A percentile compares a stretch with the other conserved stretches of the same genome.
phyloP scores from a whole-genome alignment of 2,329 filamentous ascomycete genomes.

The Colletotrichum shisoi region DNA sequence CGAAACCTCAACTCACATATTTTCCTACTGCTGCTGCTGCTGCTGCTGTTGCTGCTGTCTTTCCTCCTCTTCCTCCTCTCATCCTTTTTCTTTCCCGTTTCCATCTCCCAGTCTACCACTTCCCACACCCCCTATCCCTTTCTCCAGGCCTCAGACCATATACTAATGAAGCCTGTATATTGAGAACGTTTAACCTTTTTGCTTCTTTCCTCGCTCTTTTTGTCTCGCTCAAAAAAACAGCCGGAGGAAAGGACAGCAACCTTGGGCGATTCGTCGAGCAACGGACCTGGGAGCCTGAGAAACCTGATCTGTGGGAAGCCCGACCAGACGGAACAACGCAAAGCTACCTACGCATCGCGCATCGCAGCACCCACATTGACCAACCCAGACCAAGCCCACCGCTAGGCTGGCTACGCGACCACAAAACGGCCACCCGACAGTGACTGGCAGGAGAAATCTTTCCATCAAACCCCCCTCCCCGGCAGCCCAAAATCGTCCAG shows the following conservation, averaged over 20 bases:
- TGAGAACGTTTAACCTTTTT: slow-evolving; percentile 40
- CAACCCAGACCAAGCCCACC: slow-evolving; percentile 28
- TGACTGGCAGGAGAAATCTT: slow-evolving; percentile 39
- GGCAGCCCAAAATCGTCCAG: slow-evolving; percentile 27
- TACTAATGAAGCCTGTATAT: slow-evolving; percentile 41
- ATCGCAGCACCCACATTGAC: slow-evolving; percentile 37
- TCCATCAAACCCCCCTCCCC: slow-evolving; percentile 24
- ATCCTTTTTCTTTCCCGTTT: slow-evolving; percentile 8
- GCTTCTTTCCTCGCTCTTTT: slow-evolving; percentile 34
- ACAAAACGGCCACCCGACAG: slow-evolving; percentile 35
- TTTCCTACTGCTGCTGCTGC: slow-evolving; percentile 8
- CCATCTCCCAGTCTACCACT: slow-evolving; percentile 19
- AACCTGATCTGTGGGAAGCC: slow-evolving; percentile 33
- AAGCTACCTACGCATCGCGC: slow-evolving; percentile 31
- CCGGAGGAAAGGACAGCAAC: slow-evolving; percentile 35
- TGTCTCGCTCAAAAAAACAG: slow-evolving; percentile 28
- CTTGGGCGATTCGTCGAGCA: slow-evolving; percentile 17
- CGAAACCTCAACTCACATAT: slow-evolving; percentile 27
- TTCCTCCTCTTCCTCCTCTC: slow-evolving; percentile 15
- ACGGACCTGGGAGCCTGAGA: slow-evolving; percentile 24
- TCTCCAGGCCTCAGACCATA: slow-evolving; percentile 41
- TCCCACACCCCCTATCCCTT: slow-evolving; percentile 37
- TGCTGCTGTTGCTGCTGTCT: no score
- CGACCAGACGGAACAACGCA: slow-evolving; percentile 16
- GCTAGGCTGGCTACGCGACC: slow-evolving; percentile 35